Evolutionary conservation across 2,329 filamentous ascomycete species (phyloP), one percentile per base, ranked within the genome.

Genomic region (Neofusicoccum umdonicola): DNA sequence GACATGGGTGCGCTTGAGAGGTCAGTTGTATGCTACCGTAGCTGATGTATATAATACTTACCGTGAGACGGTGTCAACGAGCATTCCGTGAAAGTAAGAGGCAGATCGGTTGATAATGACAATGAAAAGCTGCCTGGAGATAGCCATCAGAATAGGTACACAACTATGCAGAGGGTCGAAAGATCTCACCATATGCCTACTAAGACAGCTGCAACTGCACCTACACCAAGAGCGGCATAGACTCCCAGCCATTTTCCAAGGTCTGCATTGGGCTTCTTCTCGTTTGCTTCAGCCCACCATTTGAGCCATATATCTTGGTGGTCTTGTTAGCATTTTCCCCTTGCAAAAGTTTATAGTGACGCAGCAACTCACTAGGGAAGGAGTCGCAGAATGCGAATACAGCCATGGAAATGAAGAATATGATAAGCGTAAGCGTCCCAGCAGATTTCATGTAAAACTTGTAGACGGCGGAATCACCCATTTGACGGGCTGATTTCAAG

Each of bases 61-160:
- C 78, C 73, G 76, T n/a, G 84, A 74, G 8, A 84, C 82, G 2
- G 82, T 82, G 8, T 76, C 74, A 8, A 85, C 72, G 1, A 85
- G 73, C 51, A 73, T 78, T 58, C 74, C 74, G 66, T 86, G 84
- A 65, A 86, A 82, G 48, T 69, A 76, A 62, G 79, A 77, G 3
- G 81, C 82, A n/a, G 83, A 84, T 35, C 78, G 79, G 3, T 83
- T 83, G 3, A 85, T 81, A 80, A 85, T 84, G 3, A 74, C 80
- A 37, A 85, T 80, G 52, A 85, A 81, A 67, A 85, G 76, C 71
- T 83, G 79, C 75, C 77, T 79, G 19, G 27, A 13, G 17, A 27
- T 17, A 27, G n/a, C 45, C 9, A 27, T 48, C n/a, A 48, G 45
- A 39, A 15, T 7, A 5, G 27, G 27, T 5, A 8, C 5, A 34